These are phyloP conservation scores for Drechslera avenae DNA, from an alignment of 2,329 filamentous ascomycete species.

Conservation along the genomic window DNA sequence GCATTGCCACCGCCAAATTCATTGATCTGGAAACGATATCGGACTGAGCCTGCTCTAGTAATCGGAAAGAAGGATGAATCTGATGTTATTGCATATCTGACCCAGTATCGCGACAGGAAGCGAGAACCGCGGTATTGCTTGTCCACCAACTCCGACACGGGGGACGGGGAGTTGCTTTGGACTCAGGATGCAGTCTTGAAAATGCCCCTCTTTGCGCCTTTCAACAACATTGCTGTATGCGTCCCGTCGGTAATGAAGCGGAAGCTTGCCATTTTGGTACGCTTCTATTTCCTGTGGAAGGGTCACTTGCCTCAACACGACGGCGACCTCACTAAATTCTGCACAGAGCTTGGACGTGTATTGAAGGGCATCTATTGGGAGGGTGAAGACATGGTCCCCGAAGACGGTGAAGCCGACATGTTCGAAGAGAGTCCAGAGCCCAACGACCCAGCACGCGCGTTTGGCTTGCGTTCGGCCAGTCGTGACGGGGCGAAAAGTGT, in stretches of 20 bases:
- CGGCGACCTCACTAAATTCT: slow-evolving; percentile 6
- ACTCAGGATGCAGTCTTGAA: slow-evolving; percentile 7
- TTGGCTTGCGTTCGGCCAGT: slow-evolving; percentile 4
- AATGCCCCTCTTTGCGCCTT: slow-evolving; percentile 12
- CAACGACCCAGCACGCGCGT: slow-evolving; percentile 5
- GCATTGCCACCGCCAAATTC: slow-evolving; percentile 7
- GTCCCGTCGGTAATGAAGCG: slow-evolving; percentile 3
- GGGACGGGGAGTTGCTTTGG: background rate
- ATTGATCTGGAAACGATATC: slow-evolving; percentile 9
- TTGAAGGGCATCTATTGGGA: slow-evolving; percentile 1
- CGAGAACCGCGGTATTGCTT: slow-evolving; percentile 10
- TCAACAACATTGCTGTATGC: slow-evolving; percentile 7
- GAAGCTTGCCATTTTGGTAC: slow-evolving; percentile 12
- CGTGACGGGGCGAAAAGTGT: background rate
- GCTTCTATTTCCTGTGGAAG: slow-evolving; percentile 15
- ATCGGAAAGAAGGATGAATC: slow-evolving; percentile 2
- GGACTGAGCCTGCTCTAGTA: slow-evolving; percentile 2
- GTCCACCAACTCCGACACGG: too few species aligned
- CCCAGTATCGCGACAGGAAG: slow-evolving; percentile 5
- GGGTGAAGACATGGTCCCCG: background rate
- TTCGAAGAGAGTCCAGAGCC: slow-evolving; percentile 17
- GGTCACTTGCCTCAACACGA: slow-evolving; percentile 3
- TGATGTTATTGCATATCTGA: slow-evolving; percentile 14
- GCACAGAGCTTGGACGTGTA: slow-evolving; percentile 1
- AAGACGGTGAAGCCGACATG: background rate